Base-by-base conservation (phyloP, 192 early-diverging fungal genomes). In the Podila clonocystis region DNA sequence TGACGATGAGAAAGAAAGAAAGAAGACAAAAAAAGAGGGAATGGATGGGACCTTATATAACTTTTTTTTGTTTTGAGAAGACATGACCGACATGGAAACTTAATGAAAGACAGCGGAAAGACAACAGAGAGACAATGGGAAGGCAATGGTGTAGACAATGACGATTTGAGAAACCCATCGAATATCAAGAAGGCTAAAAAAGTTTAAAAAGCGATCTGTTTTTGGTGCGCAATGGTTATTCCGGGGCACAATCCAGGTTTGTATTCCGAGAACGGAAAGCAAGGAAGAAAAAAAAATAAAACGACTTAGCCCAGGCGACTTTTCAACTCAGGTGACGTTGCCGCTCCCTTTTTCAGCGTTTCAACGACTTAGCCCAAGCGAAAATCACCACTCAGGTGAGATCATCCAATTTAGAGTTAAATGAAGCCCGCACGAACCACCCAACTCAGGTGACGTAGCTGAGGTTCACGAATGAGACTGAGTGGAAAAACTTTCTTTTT, bases 251-350 rank as follows among this genome's bases (percentile, higher is more conserved):
- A 36, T 36, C 7, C 34, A 36, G 52, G 52, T 55, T 65, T 65
- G 63, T 45, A 19, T 65, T 28, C 63, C 63, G 63, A 65, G 63
- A 65, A 65, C 63, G 63, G 63, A 65, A 65, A 65, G 63, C 36
- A 65, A 65, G 45, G 20, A 65, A n/a, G 28, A 65, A 65, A 65
- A 50, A 50, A 50, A 65, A 50, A 65, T 26, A 65, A 31, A 50
- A 48, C 24, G 41, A 65, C 36, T 65, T 45, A 65, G 45, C 63
- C 41, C 45, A 49, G 31, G 49, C 63, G 63, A 65, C 38, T 50
- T 26, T 19, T 12, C 12, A 6, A 65, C 63, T 65, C 63, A 65
- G 63, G 63, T 65, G 63, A 65, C 63, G 63, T 45, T 45, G 41
- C 12, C 13, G 13, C 41, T 45, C 13, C 5, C 34, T 4, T 36